A percentile compares a stretch with the other conserved stretches of the same genome.
Conservation (phyloP, 129 eudicot genomes). For the Flaveria brownii region DNA sequence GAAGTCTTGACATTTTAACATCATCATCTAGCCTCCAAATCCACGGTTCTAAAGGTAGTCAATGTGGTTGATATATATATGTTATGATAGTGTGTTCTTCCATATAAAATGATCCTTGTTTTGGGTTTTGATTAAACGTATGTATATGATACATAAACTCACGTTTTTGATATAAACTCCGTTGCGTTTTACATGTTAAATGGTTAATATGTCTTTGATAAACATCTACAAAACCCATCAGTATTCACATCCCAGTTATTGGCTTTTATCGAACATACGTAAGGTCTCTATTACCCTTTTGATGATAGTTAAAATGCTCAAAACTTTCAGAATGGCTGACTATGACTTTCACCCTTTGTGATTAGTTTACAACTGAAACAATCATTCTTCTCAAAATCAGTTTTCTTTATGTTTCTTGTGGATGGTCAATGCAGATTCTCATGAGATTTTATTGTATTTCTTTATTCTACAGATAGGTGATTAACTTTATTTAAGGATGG, state of each 20-base stretch:
- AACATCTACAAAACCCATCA: no score
- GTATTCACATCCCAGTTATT: background rate
- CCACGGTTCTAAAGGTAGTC: no score
- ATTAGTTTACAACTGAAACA: constrained; percentile 1
- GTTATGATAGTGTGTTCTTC: no score
- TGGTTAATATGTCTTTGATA: no score
- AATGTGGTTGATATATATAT: no score
- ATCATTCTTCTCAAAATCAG: background rate
- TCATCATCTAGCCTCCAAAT: no score
- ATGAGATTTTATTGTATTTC: background rate
- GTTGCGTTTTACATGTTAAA: no score
- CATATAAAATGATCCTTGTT: no score
- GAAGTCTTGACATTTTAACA: no score
- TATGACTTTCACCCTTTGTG: background rate
- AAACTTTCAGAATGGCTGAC: background rate
- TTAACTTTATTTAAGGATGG: background rate
- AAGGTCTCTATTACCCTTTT: background rate
- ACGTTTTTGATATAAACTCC: no score
- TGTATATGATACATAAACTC: no score
- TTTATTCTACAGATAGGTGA: constrained; percentile 1
- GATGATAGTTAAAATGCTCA: background rate
- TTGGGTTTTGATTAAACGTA: no score
- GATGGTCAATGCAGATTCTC: background rate
- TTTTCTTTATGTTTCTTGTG: constrained; percentile 14
- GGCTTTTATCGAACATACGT: background rate